phyloP scores from a whole-genome alignment of 768 basidiomycete genomes.

The Suillus discolor region DNA sequence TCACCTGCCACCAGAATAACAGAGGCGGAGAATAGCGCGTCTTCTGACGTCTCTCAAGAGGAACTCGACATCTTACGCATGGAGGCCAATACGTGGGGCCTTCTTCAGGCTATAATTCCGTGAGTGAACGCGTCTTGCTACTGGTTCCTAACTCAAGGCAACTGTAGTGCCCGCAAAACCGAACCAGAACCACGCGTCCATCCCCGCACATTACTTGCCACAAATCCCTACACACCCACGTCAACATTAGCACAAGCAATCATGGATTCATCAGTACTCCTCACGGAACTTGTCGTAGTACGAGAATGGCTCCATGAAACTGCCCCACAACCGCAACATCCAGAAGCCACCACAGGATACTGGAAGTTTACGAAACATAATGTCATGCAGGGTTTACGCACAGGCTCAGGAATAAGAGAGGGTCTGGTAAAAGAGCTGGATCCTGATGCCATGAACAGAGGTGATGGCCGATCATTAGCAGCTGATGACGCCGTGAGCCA shows the following conservation, averaged over 20 bases:
- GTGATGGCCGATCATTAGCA: constrained; percentile 60
- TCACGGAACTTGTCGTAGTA: constrained; percentile 77
- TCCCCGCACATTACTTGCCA: constrained; percentile 56
- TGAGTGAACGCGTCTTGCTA: constrained; percentile 38
- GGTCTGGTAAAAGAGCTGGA: constrained; percentile 72
- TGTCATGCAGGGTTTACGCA: constrained; percentile 64
- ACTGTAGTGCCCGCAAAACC: constrained; percentile 66
- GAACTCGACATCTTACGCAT: constrained; percentile 67
- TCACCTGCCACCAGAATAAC: constrained; percentile 42
- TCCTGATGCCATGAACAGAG: constrained; percentile 73
- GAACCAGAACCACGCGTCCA: constrained; percentile 48
- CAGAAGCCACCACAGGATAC: constrained; percentile 80
- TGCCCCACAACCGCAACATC: constrained; percentile 57
- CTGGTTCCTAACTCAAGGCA: not conserved
- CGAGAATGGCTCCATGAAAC: constrained; percentile 90
- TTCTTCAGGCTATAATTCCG: constrained; percentile 79
- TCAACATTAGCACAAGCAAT: constrained; percentile 74
- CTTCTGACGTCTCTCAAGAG: constrained; percentile 40
- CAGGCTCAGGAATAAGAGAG: constrained; percentile 45
- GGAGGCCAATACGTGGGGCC: constrained; percentile 82
- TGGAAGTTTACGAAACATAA: constrained; percentile 82
- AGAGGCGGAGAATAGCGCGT: constrained; percentile 49
- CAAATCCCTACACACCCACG: constrained; percentile 85
- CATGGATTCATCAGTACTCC: constrained; percentile 64
- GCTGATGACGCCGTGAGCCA: constrained; percentile 75